phyloP scores from a whole-genome alignment of 306 rosid genomes.

The Citrullus amarus region DNA sequence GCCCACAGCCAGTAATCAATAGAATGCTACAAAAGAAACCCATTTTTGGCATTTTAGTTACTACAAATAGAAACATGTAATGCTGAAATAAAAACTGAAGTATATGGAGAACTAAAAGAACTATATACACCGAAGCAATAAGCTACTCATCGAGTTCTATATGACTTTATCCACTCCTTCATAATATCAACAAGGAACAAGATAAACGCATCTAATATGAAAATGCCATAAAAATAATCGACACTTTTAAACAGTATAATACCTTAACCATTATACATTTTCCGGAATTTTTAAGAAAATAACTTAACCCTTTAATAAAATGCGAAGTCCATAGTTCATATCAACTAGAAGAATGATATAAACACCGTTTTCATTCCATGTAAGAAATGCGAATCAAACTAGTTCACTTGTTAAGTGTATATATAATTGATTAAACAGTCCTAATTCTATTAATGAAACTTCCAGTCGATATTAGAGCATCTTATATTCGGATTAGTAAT shows the following conservation, averaged over 20 bases:
- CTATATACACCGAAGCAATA: not conserved
- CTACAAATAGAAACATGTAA: not conserved
- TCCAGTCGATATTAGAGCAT: not conserved
- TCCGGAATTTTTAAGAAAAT: not conserved
- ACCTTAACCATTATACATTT: not conserved
- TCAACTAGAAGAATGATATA: not conserved
- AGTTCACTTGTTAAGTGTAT: not conserved
- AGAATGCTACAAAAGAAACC: slow-evolving; percentile 50
- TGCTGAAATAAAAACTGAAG: not conserved
- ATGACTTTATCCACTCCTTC: not conserved
- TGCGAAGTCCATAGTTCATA: not conserved
- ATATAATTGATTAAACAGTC: not conserved
- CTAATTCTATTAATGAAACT: not conserved
- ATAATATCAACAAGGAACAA: not conserved
- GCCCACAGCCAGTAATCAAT: slow-evolving; percentile 96
- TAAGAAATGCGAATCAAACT: not conserved
- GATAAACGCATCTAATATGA: not conserved
- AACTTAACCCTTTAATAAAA: not conserved
- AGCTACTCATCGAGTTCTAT: not conserved
- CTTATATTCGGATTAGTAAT: not conserved
- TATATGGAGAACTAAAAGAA: not conserved
- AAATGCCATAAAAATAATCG: not conserved
- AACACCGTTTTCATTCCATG: not conserved
- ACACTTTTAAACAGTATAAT: not conserved
- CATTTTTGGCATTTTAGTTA: not conserved